Evolutionary conservation across 768 basidiomycete species (phyloP).

Genomic region (Trametes coccinea): DNA sequence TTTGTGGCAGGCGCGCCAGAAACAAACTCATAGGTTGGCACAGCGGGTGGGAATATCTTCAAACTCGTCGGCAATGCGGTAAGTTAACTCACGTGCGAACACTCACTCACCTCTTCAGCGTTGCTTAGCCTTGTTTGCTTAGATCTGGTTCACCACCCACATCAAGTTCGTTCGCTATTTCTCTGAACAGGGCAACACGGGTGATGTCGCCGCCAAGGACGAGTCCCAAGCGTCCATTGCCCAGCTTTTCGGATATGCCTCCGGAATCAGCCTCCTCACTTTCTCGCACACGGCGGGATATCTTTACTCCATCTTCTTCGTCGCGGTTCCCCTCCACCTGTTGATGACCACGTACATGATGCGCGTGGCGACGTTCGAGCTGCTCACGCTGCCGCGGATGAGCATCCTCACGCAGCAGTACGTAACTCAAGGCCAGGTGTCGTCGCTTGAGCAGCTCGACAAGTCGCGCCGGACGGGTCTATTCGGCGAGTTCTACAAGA

Average conservation of each 20-base stretch:
- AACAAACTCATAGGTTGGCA: neutral
- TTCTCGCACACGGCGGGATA: conserved; percentile 31
- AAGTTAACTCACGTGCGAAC: neutral
- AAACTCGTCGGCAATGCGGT: conserved; percentile 32
- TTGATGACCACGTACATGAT: conserved; percentile 29
- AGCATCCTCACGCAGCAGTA: conserved; percentile 27
- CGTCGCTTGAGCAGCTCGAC: conserved; percentile 24
- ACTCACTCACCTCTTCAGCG: neutral
- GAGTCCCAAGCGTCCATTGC: conserved; percentile 34
- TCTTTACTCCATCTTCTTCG: conserved; percentile 29
- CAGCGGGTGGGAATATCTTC: conserved; percentile 33
- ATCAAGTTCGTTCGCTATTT: conserved; percentile 34
- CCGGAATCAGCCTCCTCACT: conserved; percentile 30
- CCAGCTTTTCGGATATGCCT: conserved; percentile 30
- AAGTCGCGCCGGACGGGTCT: conserved; percentile 18
- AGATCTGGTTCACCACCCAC: conserved; percentile 34
- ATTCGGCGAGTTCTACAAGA: conserved; percentile 33
- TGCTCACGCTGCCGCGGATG: conserved; percentile 31
- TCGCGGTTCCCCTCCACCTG: conserved; percentile 27
- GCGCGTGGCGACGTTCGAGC: conserved; percentile 31
- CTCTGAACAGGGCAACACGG: conserved; percentile 30
- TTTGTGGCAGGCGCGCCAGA: neutral
- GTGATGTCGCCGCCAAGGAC: conserved; percentile 33
- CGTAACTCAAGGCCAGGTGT: conserved; percentile 12
- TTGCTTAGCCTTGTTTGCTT: neutral